phyloP scores from a whole-genome alignment of 225 moss, liverwort and hornwort genomes.

The Antitrichia curtipendula region DNA sequence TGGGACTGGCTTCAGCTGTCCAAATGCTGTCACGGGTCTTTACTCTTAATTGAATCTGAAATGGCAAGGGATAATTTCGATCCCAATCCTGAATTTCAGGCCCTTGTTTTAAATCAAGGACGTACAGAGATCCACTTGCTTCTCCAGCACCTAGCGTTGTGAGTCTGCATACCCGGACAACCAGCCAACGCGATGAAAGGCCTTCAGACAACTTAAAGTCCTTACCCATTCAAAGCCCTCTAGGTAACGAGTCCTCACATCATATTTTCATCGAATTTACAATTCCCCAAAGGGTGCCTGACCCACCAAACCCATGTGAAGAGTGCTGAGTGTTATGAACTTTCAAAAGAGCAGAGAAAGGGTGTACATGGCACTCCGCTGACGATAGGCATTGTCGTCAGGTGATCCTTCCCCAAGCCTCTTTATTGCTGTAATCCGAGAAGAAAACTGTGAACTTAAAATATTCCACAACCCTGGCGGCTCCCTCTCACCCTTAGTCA shows the following conservation, averaged over 20 bases:
- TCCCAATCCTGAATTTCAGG: conserved; percentile 51
- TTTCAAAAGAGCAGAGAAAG: background rate
- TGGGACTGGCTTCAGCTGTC: conserved; percentile 55
- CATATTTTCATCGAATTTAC: background rate
- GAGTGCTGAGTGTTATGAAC: background rate
- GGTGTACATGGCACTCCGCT: conserved; percentile 57
- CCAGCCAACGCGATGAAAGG: background rate
- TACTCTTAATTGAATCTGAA: conserved; percentile 40
- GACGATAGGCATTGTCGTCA: conserved; percentile 32
- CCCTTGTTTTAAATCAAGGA: conserved; percentile 42
- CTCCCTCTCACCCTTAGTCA: conserved; percentile 24
- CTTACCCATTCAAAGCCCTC: background rate
- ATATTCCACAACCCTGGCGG: conserved; percentile 45
- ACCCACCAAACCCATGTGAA: background rate
- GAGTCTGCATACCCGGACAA: conserved; percentile 37
- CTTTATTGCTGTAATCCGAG: conserved; percentile 70
- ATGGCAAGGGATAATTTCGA: conserved; percentile 50
- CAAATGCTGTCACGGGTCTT: conserved; percentile 42
- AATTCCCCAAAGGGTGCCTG: background rate
- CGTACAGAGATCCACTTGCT: conserved; percentile 57
- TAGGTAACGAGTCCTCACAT: background rate
- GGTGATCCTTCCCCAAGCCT: conserved; percentile 58
- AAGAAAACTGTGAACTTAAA: conserved; percentile 23
- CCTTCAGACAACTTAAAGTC: background rate
- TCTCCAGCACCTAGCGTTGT: conserved; percentile 64